Evolutionary conservation across 208 protist genomes (phyloP), one percentile per base, ranked within the genome.

Genomic region (Naegleria fowleri): DNA sequence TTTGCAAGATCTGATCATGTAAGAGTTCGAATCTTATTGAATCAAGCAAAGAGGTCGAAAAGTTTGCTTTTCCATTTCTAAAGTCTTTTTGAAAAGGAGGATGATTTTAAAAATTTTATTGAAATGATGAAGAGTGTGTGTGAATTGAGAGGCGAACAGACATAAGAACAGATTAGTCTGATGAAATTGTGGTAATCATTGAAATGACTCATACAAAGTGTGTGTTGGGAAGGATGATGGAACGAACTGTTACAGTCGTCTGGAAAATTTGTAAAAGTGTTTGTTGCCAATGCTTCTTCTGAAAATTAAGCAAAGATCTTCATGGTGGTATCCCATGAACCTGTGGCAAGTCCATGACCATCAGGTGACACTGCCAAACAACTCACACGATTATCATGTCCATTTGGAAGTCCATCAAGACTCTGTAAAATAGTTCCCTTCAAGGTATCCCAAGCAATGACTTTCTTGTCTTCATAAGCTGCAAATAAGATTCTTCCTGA

Each of bases 391-490:
- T 97, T 96, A 84, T 97, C 95, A 76, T 98, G 96, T 67, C 93
- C 95, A 79, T 79, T 79, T 36, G 67, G 67, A 67, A 67, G 55
- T 6, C 29, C 16, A 33, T n/a, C 86, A 25, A 89, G 39, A 40
- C 6, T 41, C 39, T 86, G 59, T 36, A 98, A 92, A 51, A 90
- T 86, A 40, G 92, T 90, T 52, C 95, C 96, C n/a, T 93, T 96
- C 7, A 98, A 91, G 13, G 96, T 96, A 91, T 98, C 96, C 96
- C 96, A 98, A 39, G 96, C 94, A 86, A 97, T 94, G 90, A 94
- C 96, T 91, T 94, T 93, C 76, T 94, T 97, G 92, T 98, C 95
- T 89, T 97, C 96, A 86, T 96, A 97, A 83, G 96, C 95, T 41
- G 95, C 95, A 93, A 97, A 97, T 48, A 97, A 85, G 83, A 95